A percentile compares a stretch with the other conserved stretches of the same genome.
phyloP scores from a whole-genome alignment of 805 yeast species.

The Tetrapisispora pingtungensis region DNA sequence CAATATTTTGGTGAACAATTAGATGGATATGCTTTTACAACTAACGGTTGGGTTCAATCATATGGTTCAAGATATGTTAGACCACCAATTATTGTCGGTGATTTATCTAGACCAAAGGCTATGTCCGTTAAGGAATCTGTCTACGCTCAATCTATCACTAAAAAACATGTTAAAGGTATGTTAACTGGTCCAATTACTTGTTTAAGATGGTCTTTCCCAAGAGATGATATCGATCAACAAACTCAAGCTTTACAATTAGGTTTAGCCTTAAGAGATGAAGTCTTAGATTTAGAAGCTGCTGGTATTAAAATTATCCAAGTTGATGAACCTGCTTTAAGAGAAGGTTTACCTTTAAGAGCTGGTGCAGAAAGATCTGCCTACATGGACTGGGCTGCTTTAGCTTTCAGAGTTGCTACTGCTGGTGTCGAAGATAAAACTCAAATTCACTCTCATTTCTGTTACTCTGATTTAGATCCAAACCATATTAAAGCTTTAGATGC shows the following conservation, averaged over 20 bases:
- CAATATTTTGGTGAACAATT: constrained; percentile 99
- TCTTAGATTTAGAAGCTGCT: constrained; percentile 94
- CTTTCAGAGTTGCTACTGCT: constrained; percentile 98
- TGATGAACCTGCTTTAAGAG: constrained; percentile 99
- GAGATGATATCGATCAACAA: constrained; percentile 91
- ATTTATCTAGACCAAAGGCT: constrained; percentile 94
- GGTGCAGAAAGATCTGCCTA: constrained; percentile 95
- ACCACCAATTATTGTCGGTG: constrained; percentile 99
- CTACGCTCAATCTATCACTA: constrained; percentile 93
- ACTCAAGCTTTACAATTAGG: constrained; percentile 94
- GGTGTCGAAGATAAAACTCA: constrained; percentile 94
- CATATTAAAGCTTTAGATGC: constrained; percentile 99
- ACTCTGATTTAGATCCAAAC: constrained; percentile 98
- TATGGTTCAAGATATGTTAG: constrained; percentile 99
- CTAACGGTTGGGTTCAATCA: constrained; percentile 99
- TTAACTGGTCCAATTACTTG: constrained; percentile 99
- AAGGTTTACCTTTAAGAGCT: constrained; percentile 98
- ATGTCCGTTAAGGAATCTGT: constrained; percentile 99
- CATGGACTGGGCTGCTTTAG: constrained; percentile 98
- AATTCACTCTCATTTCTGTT: constrained; percentile 99
- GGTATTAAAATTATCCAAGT: constrained; percentile 98
- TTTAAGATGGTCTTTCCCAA: constrained; percentile 99
- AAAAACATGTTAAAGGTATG: constrained; percentile 99
- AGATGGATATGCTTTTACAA: constrained; percentile 96
- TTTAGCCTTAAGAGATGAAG: constrained; percentile 97